A percentile compares a stretch with the other conserved stretches of the same genome.
phyloP scores from a whole-genome alignment of 495 filamentous ascomycete species.

The Talaromyces ruber region DNA sequence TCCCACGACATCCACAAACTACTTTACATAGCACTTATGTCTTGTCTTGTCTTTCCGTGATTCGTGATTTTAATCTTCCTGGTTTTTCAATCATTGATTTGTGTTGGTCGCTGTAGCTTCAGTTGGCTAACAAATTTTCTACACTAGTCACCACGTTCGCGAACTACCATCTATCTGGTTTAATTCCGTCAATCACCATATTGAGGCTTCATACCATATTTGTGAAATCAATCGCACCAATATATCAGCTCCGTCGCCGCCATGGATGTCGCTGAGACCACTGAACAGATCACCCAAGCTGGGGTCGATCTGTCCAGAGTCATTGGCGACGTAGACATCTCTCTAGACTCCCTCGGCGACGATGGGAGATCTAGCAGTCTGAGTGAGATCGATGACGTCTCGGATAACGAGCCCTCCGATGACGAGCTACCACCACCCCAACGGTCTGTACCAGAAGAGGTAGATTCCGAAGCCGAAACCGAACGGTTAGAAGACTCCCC shows the following conservation, averaged over 20 bases:
- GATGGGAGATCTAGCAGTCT: conserved; percentile 62
- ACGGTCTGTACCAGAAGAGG: conserved; percentile 38
- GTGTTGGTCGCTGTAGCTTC: background rate
- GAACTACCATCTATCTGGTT: background rate
- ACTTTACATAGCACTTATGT: background rate
- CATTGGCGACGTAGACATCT: conserved; percentile 29
- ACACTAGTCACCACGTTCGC: background rate
- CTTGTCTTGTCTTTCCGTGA: background rate
- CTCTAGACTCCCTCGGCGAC: conserved; percentile 30
- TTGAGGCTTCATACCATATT: background rate
- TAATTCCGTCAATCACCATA: background rate
- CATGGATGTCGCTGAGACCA: conserved; percentile 37
- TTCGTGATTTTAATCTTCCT: background rate
- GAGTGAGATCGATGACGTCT: conserved; percentile 83
- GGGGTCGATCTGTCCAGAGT: conserved; percentile 23
- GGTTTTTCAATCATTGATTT: background rate
- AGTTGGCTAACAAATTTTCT: background rate
- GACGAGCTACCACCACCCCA: conserved; percentile 37
- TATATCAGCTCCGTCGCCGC: background rate
- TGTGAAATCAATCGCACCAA: background rate
- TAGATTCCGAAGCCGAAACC: conserved; percentile 97
- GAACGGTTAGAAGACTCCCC: conserved; percentile 93
- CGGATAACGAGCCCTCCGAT: conserved; percentile 50
- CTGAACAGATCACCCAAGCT: conserved; percentile 26
- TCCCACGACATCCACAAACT: background rate